These are phyloP conservation scores for Ogataea paraovalis DNA, from an alignment of 805 yeast genomes.

Conservation along the genomic window DNA sequence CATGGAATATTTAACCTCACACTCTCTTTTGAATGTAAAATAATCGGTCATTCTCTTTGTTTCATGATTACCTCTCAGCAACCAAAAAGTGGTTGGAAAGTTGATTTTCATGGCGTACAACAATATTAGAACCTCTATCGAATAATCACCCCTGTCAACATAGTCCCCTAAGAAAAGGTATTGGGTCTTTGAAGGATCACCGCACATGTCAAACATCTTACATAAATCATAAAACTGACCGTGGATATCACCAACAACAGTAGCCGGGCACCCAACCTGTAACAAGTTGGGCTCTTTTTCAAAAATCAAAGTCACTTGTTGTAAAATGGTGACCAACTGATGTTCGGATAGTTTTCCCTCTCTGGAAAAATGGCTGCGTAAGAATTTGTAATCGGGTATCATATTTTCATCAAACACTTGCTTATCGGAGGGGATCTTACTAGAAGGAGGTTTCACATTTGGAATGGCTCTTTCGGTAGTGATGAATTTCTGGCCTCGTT, in stretches of 20 bases:
- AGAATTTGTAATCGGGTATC: constrained; percentile 67
- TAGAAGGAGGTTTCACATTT: constrained; percentile 63
- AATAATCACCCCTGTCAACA: constrained; percentile 91
- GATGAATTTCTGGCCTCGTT: constrained; percentile 51
- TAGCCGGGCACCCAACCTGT: constrained; percentile 83
- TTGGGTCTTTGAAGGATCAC: constrained; percentile 70
- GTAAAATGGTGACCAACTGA: constrained; percentile 66
- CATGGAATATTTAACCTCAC: constrained; percentile 74
- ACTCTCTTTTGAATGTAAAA: constrained; percentile 89
- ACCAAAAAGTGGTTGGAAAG: constrained; percentile 69
- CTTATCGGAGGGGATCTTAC: constrained; percentile 58
- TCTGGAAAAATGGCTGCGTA: constrained; percentile 66
- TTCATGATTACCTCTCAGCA: constrained; percentile 93
- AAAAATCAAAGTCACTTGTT: constrained; percentile 58
- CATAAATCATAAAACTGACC: constrained; percentile 93
- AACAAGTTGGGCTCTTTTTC: constrained; percentile 73
- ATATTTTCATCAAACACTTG: constrained; percentile 61
- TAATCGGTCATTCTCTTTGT: constrained; percentile 89
- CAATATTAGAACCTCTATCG: constrained; percentile 77
- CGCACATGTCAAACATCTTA: constrained; percentile 90
- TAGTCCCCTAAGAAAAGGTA: constrained; percentile 91
- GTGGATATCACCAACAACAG: constrained; percentile 94
- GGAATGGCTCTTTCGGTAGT: constrained; percentile 57
- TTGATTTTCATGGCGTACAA: constrained; percentile 76
- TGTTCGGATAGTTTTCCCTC: constrained; percentile 77